phyloP scores from a whole-genome alignment of 2,329 filamentous ascomycete species.

The Cladosporium sp. region DNA sequence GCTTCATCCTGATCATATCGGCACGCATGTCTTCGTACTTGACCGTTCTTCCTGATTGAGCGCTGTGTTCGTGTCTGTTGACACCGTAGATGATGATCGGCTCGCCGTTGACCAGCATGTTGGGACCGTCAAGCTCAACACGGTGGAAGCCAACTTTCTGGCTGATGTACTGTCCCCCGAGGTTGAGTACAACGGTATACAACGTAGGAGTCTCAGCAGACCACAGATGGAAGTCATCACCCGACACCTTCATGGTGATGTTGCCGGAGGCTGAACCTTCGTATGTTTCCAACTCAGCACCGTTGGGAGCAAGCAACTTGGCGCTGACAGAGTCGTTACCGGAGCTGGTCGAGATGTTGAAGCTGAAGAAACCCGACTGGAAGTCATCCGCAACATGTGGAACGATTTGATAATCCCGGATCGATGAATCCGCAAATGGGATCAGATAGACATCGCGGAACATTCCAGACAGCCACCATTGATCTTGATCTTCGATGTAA shows the following conservation, averaged over 20 bases:
- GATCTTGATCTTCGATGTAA: conserved; percentile 60
- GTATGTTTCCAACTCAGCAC: conserved; percentile 36
- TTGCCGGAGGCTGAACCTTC: conserved; percentile 16
- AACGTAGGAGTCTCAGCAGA: conserved; percentile 63
- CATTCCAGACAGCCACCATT: conserved; percentile 51
- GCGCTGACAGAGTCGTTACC: conserved; percentile 49
- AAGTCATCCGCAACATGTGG: conserved; percentile 12
- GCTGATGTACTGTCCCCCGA: conserved; percentile 37
- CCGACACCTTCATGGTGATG: conserved; percentile 23
- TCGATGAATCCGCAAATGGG: conserved; percentile 44
- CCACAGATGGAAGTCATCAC: conserved; percentile 58
- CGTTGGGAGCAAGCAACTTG: conserved; percentile 33
- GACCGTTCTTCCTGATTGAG: conserved; percentile 57
- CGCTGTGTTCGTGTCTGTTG: conserved; percentile 68
- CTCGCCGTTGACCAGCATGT: conserved; percentile 59
- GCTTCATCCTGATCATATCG: conserved; percentile 64
- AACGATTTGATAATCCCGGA: conserved; percentile 9
- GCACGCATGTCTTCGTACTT: conserved; percentile 55
- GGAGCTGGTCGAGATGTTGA: conserved; percentile 52
- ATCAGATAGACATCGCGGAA: conserved; percentile 64
- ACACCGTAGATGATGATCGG: conserved; percentile 58
- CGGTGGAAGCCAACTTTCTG: conserved; percentile 60
- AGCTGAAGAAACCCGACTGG: conserved; percentile 52
- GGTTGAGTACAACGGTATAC: conserved; percentile 46
- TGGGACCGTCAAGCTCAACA: conserved; percentile 56